These are phyloP conservation scores for Suhomyces sp. DNA, from an alignment of 805 yeast genomes.

Conservation along the genomic window DNA sequence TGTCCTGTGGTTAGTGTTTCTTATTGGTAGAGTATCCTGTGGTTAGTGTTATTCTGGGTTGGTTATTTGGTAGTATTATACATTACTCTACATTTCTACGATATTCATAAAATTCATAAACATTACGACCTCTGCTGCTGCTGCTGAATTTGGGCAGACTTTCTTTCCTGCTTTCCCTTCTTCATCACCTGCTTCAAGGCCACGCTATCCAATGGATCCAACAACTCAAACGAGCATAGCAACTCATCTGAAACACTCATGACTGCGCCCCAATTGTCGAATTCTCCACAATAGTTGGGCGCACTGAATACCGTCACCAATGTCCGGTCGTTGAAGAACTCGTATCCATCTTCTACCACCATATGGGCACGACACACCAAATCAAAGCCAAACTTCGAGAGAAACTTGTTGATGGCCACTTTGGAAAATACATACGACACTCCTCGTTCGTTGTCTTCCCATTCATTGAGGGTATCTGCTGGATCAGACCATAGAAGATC, in stretches of 20 bases:
- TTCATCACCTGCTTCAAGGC: slow-evolving; percentile 94
- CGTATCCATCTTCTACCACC: slow-evolving; percentile 84
- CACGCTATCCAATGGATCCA: slow-evolving; percentile 90
- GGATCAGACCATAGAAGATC: slow-evolving; percentile 86
- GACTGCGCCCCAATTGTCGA: slow-evolving; percentile 96
- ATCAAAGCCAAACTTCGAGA: slow-evolving; percentile 73
- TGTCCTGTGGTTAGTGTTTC: too few relatives aligned
- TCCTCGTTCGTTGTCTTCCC: slow-evolving; percentile 88
- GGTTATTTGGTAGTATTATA: too few relatives aligned
- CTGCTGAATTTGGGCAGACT: slow-evolving; percentile 43
- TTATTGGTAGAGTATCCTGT: too few relatives aligned
- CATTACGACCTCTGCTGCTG: slow-evolving; percentile 1
- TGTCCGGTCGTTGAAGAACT: slow-evolving; percentile 68
- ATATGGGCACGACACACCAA: slow-evolving; percentile 82
- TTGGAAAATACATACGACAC: slow-evolving; percentile 77
- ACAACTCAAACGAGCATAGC: slow-evolving; percentile 85
- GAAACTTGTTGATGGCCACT: slow-evolving; percentile 74
- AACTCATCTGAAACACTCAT: slow-evolving; percentile 95
- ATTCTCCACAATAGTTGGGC: slow-evolving; percentile 79
- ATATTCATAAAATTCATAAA: not conserved
- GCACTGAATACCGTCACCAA: slow-evolving; percentile 73
- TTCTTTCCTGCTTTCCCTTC: slow-evolving; percentile 85
- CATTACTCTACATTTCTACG: not conserved
- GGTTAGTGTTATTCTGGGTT: too few relatives aligned
- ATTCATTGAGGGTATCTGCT: slow-evolving; percentile 75